Conservation (phyloP, 495 filamentous ascomycete genomes). For the Entonaema liquescens region DNA sequence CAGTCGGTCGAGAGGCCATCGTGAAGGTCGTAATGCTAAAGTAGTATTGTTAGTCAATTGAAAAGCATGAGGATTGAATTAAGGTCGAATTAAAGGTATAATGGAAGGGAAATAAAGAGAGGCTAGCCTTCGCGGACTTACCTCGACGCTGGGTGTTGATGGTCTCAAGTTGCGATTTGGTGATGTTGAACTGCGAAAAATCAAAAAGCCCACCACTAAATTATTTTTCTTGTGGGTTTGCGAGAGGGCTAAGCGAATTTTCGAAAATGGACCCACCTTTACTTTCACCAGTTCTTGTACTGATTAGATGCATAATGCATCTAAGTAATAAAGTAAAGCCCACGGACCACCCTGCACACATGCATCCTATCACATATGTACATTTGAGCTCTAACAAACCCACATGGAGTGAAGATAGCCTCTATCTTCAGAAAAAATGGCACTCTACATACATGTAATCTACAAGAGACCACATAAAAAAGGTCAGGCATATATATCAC, state of each 20-base stretch:
- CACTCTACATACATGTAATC: neutral
- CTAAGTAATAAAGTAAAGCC: neutral
- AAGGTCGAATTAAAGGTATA: neutral
- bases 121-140: slow-evolving; percentile 27
- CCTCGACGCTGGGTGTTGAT: slow-evolving; percentile 45
- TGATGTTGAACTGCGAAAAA: slow-evolving; percentile 41
- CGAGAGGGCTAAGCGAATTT: slow-evolving; percentile 48
- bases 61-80: neutral
- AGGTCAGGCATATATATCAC: too few species aligned
- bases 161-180: slow-evolving; percentile 38
- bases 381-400: too few species aligned
- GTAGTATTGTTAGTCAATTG: slow-evolving; percentile 24
- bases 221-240: slow-evolving; percentile 48
- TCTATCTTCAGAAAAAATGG: neutral
- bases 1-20: slow-evolving; percentile 95
- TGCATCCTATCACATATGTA: neutral
- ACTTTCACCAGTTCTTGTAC: neutral
- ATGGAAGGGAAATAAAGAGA: neutral
- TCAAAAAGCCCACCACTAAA: slow-evolving; percentile 33
- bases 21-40: slow-evolving; percentile 52
- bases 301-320: slow-evolving; percentile 10
- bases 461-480: neutral
- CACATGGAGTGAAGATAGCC: too few species aligned
- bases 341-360: neutral
- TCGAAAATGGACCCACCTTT: slow-evolving; percentile 16